phyloP scores from a whole-genome alignment of 176 grass and related monocot species.

The Oryza nivara region DNA sequence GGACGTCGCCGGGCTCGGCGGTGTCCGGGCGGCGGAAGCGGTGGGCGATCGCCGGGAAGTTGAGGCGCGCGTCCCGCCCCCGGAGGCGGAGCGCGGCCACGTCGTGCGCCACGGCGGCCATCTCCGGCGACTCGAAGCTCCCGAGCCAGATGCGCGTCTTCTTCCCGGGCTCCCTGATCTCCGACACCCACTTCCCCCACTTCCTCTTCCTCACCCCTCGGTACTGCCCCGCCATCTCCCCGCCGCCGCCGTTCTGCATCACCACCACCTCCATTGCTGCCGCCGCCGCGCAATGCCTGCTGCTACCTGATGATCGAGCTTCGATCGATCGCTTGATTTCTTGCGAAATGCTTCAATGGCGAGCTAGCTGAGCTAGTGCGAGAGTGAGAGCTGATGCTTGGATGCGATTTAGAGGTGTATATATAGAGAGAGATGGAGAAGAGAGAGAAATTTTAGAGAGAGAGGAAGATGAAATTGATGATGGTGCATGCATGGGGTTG shows the following conservation, averaged over 20 bases:
- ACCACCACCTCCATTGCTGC: conserved; percentile 33
- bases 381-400: conserved; percentile 29
- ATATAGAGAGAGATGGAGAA: neutral
- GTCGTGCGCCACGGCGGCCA: conserved; percentile 92
- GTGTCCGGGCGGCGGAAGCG: conserved; percentile 67
- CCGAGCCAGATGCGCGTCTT: conserved; percentile 97
- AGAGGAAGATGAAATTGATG: neutral
- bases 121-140: conserved; percentile 92
- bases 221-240: conserved; percentile 46
- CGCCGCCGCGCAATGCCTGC: neutral
- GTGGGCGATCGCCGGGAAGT: conserved; percentile 66
- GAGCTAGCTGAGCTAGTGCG: neutral
- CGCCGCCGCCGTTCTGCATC: neutral
- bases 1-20: conserved; percentile 73
- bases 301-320: too few relatives aligned
- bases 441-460: neutral
- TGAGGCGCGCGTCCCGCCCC: conserved; percentile 68
- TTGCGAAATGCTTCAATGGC: neutral
- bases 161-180: conserved; percentile 98
- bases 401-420: conserved; percentile 14
- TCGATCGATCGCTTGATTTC: neutral
- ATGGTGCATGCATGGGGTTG: conserved; percentile 44
- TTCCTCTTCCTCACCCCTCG: conserved; percentile 90
- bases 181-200: conserved; percentile 95
- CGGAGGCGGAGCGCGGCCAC: conserved; percentile 74